Percentiles rank a stretch among this genome's conserved stretches.
These are phyloP conservation scores for Hypoxylon fragiforme DNA, from an alignment of 495 filamentous ascomycete genomes.

Conservation along the genomic window DNA sequence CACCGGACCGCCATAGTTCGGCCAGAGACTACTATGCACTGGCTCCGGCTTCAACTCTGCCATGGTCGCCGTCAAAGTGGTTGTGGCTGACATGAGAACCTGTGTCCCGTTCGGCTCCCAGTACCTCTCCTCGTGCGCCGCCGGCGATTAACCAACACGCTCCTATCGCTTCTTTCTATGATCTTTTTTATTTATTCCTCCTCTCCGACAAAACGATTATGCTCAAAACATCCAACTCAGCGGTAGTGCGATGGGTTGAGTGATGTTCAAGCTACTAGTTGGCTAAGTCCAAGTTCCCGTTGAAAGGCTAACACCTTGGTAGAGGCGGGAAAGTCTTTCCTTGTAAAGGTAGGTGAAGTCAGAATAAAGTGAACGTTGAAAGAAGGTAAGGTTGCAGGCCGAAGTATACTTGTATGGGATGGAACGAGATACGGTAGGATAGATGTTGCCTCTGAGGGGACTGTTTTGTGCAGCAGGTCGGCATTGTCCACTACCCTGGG, in stretches of 20 bases:
- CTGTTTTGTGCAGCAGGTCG: conserved; percentile 56
- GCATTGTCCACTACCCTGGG: conserved; percentile 47
- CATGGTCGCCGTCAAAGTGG: conserved; percentile 57
- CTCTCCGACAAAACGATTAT: conserved; percentile 18
- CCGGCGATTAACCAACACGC: conserved; percentile 25
- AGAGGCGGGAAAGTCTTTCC: conserved; percentile 21
- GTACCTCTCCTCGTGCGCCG: conserved; percentile 29
- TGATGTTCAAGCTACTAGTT: conserved; percentile 23
- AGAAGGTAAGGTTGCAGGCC: conserved; percentile 49
- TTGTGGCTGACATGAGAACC: conserved; percentile 57
- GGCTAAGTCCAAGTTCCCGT: conserved; percentile 26
- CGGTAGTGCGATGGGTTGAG: conserved; percentile 17
- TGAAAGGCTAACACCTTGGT: conserved; percentile 25
- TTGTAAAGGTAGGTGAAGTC: conserved; percentile 43
- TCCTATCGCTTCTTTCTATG: conserved; percentile 1
- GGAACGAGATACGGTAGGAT: conserved; percentile 45
- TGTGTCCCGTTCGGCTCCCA: conserved; percentile 40
- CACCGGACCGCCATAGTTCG: conserved; percentile 54
- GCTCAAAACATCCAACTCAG: conserved; percentile 30
- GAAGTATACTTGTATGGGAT: conserved; percentile 55
- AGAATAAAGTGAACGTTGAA: conserved; percentile 44
- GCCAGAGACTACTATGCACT: conserved; percentile 54
- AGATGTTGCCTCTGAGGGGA: conserved; percentile 49
- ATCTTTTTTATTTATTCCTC: conserved; percentile 12
- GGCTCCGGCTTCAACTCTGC: conserved; percentile 58